Conservation (phyloP, 1,284 basidiomycete genomes). For the Melampsora americana region DNA sequence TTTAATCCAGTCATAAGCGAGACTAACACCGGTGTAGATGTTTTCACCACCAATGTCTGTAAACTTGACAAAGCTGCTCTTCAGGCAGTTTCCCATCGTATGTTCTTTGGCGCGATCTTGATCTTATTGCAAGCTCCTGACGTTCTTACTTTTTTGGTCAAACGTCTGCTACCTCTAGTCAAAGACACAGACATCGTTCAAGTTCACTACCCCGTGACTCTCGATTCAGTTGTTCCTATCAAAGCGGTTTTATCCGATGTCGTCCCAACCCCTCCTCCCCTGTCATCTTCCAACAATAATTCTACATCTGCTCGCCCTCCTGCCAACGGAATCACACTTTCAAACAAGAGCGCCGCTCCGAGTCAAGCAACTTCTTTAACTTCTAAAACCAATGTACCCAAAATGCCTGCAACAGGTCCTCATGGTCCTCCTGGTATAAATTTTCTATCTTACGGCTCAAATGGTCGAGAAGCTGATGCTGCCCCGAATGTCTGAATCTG, state of each 20-base stretch:
- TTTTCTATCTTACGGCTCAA: background rate
- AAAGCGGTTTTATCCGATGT: conserved; percentile 13
- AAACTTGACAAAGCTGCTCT: conserved; percentile 22
- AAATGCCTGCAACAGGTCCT: conserved; percentile 2
- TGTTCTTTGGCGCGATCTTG: background rate
- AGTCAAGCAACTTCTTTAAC: background rate
- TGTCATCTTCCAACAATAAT: background rate
- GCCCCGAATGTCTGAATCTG: background rate
- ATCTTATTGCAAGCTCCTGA: background rate
- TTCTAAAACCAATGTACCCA: conserved; percentile 7
- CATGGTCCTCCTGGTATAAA: conserved; percentile 26
- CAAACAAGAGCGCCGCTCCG: background rate
- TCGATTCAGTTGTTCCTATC: background rate
- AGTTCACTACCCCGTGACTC: conserved; percentile 29
- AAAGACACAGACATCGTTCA: conserved; percentile 43
- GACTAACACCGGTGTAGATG: conserved; percentile 5
- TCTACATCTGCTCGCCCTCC: background rate
- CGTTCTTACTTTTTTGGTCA: background rate
- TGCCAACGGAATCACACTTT: background rate
- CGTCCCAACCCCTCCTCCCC: background rate
- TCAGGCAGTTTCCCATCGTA: background rate
- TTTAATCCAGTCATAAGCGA: background rate
- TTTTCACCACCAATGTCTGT: conserved; percentile 20
- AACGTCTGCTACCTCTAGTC: conserved; percentile 2
- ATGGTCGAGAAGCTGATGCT: background rate